phyloP scores from a whole-genome alignment of 768 basidiomycete genomes.

The Suillus subalutaceus region DNA sequence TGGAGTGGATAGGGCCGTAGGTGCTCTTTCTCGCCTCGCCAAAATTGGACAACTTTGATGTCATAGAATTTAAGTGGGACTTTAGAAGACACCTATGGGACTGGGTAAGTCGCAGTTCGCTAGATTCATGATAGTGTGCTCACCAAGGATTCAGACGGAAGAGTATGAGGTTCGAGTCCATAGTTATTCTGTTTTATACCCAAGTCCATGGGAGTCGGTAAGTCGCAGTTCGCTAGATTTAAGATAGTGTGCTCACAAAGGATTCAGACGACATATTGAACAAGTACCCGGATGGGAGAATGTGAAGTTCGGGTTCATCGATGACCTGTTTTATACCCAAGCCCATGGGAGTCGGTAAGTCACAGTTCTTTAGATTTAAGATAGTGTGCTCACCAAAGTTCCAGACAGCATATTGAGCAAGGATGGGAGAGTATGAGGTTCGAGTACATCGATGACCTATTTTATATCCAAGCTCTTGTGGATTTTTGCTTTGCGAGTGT shows the following conservation, averaged over 20 bases:
- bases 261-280: background rate
- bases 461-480: too few species aligned
- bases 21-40: conserved; percentile 15
- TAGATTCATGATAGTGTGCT: background rate
- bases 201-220: background rate
- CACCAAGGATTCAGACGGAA: background rate
- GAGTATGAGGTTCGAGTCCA: background rate
- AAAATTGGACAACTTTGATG: conserved; percentile 33
- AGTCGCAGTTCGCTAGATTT: background rate
- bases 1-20: conserved; percentile 21
- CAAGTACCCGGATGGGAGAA: background rate
- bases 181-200: background rate
- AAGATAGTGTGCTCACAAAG: background rate
- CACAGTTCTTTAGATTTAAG: background rate
- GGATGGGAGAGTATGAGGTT: too few species aligned
- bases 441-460: too few species aligned
- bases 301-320: background rate
- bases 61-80: conserved; percentile 21
- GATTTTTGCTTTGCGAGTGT: too few species aligned
- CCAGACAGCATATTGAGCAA: too few species aligned
- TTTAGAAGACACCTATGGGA: background rate
- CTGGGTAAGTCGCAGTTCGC: background rate
- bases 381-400: too few species aligned
- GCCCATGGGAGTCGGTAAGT: background rate
- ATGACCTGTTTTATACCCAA: background rate